phyloP scores from a whole-genome alignment of 495 filamentous ascomycete species.

The Pyronema domesticum region DNA sequence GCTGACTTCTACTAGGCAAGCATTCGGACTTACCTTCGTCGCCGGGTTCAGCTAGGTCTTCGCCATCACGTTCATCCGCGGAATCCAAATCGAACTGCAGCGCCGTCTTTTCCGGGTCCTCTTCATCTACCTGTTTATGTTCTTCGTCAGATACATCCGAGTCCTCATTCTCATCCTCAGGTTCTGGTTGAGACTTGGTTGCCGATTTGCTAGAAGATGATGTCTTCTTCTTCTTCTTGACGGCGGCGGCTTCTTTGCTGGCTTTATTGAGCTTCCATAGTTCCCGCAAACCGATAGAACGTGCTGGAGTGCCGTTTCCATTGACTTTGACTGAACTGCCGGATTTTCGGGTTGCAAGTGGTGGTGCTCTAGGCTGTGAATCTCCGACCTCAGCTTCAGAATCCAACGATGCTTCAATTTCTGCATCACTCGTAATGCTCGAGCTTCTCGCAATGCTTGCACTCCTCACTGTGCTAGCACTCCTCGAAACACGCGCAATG shows the following conservation, averaged over 20 bases:
- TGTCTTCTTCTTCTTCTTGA: conserved; percentile 13
- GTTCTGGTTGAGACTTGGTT: conserved; percentile 3
- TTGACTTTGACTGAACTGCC: conserved; percentile 13
- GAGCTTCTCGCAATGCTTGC: not conserved
- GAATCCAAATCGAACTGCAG: not conserved
- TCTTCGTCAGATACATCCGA: not conserved
- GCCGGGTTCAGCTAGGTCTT: not conserved
- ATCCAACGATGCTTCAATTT: not conserved
- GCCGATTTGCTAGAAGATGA: not conserved
- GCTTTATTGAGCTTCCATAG: conserved; percentile 22
- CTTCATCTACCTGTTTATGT: not conserved
- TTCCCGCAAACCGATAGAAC: conserved; percentile 18
- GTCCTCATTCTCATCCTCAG: conserved; percentile 4
- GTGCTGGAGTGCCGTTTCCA: conserved; percentile 17
- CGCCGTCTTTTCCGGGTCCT: not conserved
- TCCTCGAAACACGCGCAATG: not conserved
- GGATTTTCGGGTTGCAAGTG: not conserved
- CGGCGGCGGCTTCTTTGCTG: conserved; percentile 2
- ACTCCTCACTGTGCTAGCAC: not conserved
- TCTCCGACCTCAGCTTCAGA: not conserved
- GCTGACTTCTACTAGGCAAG: not conserved
- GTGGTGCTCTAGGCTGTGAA: not conserved
- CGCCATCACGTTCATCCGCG: not conserved
- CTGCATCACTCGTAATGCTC: not conserved
- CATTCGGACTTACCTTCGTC: not conserved